Evolutionary conservation across 306 rosid genomes (phyloP).

Genomic region (Trifolium fragiferum): DNA sequence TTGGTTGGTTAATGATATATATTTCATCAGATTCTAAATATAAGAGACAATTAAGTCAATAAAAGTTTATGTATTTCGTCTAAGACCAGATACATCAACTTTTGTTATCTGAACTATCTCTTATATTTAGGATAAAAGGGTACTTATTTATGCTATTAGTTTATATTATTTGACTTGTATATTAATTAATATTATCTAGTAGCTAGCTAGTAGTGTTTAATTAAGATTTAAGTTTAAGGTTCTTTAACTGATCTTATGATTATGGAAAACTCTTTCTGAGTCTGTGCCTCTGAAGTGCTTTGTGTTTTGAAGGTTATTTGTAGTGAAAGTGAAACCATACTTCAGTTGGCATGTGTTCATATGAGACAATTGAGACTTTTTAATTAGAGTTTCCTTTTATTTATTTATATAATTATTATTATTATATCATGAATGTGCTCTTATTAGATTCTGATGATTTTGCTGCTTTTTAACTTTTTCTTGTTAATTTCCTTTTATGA

Average conservation of each 20-base stretch:
- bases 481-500: slow-evolving; percentile 13
- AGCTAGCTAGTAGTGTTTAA: not conserved
- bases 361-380: slow-evolving; percentile 8
- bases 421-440: slow-evolving; percentile 25
- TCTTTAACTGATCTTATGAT: not conserved
- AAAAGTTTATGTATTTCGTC: not conserved
- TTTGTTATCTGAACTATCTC: too few relatives aligned
- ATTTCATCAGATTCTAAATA: too few relatives aligned
- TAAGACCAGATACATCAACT: too few relatives aligned
- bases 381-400: slow-evolving; percentile 6
- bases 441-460: slow-evolving; percentile 40
- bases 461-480: slow-evolving; percentile 19
- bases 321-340: not conserved
- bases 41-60: too few relatives aligned
- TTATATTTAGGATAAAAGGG: too few relatives aligned
- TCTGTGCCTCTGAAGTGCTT: slow-evolving; percentile 8
- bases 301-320: slow-evolving; percentile 8
- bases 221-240: not conserved
- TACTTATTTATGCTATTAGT: slow-evolving; percentile 1
- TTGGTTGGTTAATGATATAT: not conserved
- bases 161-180: not conserved
- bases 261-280: not conserved
- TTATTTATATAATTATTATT: not conserved
- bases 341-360: slow-evolving; percentile 12
- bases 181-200: not conserved